These are phyloP conservation scores for Tolypocladium sp. DNA, from an alignment of 2,329 filamentous ascomycete genomes.

Conservation along the genomic window DNA sequence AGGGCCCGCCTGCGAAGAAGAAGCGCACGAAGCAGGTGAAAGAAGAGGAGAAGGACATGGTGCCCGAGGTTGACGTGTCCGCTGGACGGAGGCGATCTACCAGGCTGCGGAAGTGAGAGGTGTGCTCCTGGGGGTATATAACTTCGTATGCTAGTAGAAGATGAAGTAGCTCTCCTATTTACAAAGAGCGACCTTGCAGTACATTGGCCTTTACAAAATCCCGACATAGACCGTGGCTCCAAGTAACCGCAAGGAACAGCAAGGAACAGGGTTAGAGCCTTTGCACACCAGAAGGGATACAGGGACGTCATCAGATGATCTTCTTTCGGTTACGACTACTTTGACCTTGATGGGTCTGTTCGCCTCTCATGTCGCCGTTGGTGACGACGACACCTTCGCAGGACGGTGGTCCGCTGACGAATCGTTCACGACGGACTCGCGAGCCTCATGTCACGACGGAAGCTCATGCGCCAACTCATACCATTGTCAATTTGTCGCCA, in stretches of 20 bases:
- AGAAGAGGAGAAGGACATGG: constrained; percentile 11
- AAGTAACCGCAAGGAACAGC: not conserved
- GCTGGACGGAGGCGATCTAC: constrained; percentile 17
- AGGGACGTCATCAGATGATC: too few species aligned
- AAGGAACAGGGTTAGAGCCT: not conserved
- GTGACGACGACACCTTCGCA: not conserved
- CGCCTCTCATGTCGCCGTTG: not conserved
- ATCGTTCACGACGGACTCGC: not conserved
- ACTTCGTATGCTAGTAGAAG: not conserved
- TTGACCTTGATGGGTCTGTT: not conserved
- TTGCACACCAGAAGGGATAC: too few species aligned
- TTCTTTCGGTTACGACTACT: not conserved
- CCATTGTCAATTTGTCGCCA: not conserved
- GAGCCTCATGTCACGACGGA: not conserved
- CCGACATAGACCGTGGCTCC: not conserved
- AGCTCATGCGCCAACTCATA: not conserved
- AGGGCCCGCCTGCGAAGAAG: constrained; percentile 15
- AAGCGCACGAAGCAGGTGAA: constrained; percentile 10
- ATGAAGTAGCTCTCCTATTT: not conserved
- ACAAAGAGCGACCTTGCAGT: not conserved
- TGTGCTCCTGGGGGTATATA: not conserved
- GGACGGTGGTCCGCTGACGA: not conserved
- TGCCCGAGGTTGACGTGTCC: not conserved
- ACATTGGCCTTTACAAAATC: not conserved
- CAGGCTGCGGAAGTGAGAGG: constrained; percentile 12